A percentile compares a stretch with the other conserved stretches of the same genome.
These are phyloP conservation scores for Brassica hybrid DNA, from an alignment of 441 rosid species.

Conservation along the genomic window DNA sequence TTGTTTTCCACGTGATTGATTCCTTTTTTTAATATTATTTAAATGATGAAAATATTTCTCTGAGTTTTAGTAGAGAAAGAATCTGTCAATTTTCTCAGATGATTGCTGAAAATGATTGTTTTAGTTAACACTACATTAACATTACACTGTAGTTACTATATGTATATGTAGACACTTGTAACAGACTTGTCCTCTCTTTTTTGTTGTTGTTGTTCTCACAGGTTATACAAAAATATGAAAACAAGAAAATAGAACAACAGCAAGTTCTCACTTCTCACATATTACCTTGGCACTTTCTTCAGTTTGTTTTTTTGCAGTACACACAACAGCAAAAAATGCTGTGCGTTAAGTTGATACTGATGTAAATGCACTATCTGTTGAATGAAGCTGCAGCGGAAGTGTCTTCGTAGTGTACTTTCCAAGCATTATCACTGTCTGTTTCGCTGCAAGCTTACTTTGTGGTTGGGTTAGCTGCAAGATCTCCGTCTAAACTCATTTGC, in stretches of 20 bases:
- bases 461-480: slow-evolving; percentile 72
- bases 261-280: slow-evolving; percentile 7
- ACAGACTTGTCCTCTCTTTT: slow-evolving; percentile 7
- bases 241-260: slow-evolving; percentile 24
- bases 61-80: background rate
- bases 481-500: too few species aligned
- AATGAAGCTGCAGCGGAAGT: slow-evolving; percentile 89
- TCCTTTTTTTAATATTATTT: background rate
- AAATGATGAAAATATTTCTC: background rate
- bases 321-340: too few species aligned
- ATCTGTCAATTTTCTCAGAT: background rate
- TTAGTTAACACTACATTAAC: slow-evolving; percentile 5
- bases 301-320: too few species aligned
- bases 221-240: slow-evolving; percentile 28
- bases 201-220: slow-evolving; percentile 5
- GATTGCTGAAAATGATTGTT: too few species aligned
- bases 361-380: slow-evolving; percentile 55
- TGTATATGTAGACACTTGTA: slow-evolving; percentile 14
- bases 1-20: slow-evolving; percentile 37
- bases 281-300: too few species aligned
- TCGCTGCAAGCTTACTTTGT: slow-evolving; percentile 85
- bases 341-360: slow-evolving; percentile 15
- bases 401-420: slow-evolving; percentile 85
- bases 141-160: slow-evolving; percentile 10
- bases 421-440: slow-evolving; percentile 83